Percentiles rank a stretch among this genome's conserved stretches.
phyloP scores from a whole-genome alignment of 1,284 basidiomycete species.

The Microbotryum violaceum region DNA sequence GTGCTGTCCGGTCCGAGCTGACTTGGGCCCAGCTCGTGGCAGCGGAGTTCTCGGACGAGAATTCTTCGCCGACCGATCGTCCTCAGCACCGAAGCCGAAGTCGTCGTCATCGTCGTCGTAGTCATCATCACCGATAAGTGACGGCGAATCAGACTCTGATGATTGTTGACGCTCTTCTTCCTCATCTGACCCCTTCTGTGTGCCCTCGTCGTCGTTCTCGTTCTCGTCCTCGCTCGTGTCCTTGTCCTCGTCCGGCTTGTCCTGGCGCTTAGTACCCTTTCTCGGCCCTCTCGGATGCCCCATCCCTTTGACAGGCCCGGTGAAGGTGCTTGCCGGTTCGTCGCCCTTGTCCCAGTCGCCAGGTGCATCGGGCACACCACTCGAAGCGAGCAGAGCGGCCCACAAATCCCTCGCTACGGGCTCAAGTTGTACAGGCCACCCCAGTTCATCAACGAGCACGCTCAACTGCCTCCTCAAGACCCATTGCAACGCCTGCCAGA shows the following conservation, averaged over 20 bases:
- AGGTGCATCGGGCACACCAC: constrained; percentile 10
- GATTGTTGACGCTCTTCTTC: background rate
- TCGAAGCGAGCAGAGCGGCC: constrained; percentile 13
- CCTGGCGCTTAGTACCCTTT: background rate
- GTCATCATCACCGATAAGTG: background rate
- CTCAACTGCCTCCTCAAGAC: constrained; percentile 24
- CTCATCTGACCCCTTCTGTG: background rate
- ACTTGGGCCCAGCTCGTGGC: background rate
- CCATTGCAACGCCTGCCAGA: constrained; percentile 25
- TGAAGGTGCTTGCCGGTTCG: constrained; percentile 21
- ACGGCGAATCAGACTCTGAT: background rate
- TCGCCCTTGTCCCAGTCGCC: constrained; percentile 13
- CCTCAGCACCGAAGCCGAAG: background rate
- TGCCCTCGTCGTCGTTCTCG: background rate
- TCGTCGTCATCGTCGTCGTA: constrained; percentile 1
- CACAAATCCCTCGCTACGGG: constrained; percentile 22
- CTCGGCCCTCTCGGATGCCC: constrained; percentile 3
- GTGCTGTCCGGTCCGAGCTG: background rate
- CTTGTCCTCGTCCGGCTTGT: background rate
- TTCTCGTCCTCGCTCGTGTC: background rate
- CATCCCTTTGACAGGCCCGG: constrained; percentile 15
- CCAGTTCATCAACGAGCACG: constrained; percentile 24
- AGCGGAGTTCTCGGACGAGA: constrained; percentile 7
- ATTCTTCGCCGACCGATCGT: background rate
- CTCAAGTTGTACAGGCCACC: constrained; percentile 25